Conservation (phyloP, 2,329 filamentous ascomycete genomes). For the Xylariaceae sp. region DNA sequence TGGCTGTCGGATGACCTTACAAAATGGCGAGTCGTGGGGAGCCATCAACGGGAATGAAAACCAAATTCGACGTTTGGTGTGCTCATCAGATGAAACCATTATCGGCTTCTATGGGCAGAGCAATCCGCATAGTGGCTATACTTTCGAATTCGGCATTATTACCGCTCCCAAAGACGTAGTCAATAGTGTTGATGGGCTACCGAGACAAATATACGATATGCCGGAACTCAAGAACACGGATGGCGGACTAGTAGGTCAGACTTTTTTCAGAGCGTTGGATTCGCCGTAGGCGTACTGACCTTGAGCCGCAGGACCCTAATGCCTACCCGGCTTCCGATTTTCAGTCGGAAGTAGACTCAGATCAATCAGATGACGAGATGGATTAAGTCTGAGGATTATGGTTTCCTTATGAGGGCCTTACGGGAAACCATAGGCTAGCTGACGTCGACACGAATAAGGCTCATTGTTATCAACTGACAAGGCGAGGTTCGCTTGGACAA, state of each 20-base stretch:
- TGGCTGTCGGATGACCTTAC: slow-evolving; percentile 20
- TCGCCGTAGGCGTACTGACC: background rate
- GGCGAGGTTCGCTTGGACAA: no score
- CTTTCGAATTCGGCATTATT: slow-evolving; percentile 42
- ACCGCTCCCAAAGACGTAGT: slow-evolving; percentile 34
- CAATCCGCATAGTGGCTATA: slow-evolving; percentile 19
- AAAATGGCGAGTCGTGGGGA: slow-evolving; percentile 11
- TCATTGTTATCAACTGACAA: no score
- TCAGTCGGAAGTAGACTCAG: no score
- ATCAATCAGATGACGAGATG: no score
- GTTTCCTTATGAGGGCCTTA: no score
- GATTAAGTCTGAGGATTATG: no score
- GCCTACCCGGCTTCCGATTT: no score
- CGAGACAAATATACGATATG: slow-evolving; percentile 36
- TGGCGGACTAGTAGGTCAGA: slow-evolving; percentile 1
- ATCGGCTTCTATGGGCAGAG: slow-evolving; percentile 43
- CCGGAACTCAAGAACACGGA: slow-evolving; percentile 27
- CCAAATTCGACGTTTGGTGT: slow-evolving; percentile 22
- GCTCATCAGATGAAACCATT: slow-evolving; percentile 32
- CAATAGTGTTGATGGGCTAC: slow-evolving; percentile 26
- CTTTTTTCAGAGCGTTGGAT: background rate
- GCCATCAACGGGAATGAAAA: slow-evolving; percentile 11
- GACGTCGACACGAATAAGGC: no score
- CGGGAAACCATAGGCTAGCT: no score
- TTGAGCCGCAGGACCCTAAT: background rate